Evolutionary conservation across 129 eudicot species (phyloP).

Genomic region (Dittrichia graveolens): DNA sequence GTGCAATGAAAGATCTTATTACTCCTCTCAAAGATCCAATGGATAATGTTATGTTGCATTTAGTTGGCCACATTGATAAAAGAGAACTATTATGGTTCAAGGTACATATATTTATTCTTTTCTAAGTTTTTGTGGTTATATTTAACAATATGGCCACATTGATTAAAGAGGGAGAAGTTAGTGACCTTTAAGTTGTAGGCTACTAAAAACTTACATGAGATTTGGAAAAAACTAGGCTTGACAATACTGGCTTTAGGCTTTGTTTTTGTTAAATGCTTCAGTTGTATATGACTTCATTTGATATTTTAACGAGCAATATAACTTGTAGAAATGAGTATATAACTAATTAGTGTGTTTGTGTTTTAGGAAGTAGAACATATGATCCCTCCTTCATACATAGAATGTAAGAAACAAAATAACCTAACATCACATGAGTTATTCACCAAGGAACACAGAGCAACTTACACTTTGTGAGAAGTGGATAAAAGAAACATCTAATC

Average conservation of each 20-base stretch:
- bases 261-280: background rate
- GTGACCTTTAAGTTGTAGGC: no score
- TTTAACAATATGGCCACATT: no score
- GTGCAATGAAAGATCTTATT: no score
- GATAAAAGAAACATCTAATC: constrained; percentile 1
- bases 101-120: background rate
- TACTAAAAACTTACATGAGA: no score
- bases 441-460: constrained; percentile 5
- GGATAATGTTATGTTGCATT: no score
- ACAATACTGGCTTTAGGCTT: no score
- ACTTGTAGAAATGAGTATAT: background rate
- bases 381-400: constrained; percentile 6
- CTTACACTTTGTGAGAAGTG: constrained; percentile 1
- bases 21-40: no score
- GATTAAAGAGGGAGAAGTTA: no score
- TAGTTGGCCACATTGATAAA: background rate
- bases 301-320: background rate
- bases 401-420: background rate
- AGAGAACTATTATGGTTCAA: constrained; percentile 9
- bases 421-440: constrained; percentile 7
- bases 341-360: background rate
- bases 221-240: no score
- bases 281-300: background rate
- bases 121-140: no score
- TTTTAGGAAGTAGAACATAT: constrained; percentile 1